Base-by-base conservation (phyloP, 2,329 filamentous ascomycete genomes). In the Diaporthe sp. region DNA sequence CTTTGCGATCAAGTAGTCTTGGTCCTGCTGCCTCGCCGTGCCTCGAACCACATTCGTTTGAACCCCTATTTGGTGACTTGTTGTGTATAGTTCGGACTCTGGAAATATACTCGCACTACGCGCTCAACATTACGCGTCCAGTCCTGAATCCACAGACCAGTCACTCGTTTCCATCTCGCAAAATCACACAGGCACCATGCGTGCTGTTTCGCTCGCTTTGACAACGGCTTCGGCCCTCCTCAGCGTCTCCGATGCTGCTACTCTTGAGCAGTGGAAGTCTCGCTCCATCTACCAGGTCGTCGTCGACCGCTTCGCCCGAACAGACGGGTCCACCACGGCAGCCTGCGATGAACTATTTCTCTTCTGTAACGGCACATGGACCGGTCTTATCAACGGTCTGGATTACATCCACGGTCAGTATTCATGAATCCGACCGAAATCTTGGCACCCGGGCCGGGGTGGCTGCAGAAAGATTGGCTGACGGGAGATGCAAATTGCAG, bases 351-450 rank as follows among this genome's bases (percentile, higher is more conserved):
- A 83, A 10, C 78, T 83, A 49, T 82, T 82, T 39, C 80, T 81
- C 37, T 92, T 92, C 82, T 93, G 92, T 78, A 90, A 90, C 55
- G 92, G 92, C 22, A 90, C 89, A 0, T 93, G 89, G 80, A 82
- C 85, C 71, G 92, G 92, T 9, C 85, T 93, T 42, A 86, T 88
- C 78, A 86, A 89, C 76, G 87, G 90, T 77, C 86, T 93, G 55
- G 91, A 92, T 81, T 92, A 92, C 80, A 92, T 93, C 80, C 86
- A 90, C 79, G 87, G 87, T 78, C 70, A 78, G 79, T 8, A 49
- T 31, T 20, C 13, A 42, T 39, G 58, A 37, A 31, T 20, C 25
- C n/a, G 60, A 47, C 37, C 65, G 34, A 60, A 47, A 25, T 15
- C 42, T 44, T 47, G 17, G 17, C 37, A n/a, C 28, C 22, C 28